Conservation (phyloP, 495 filamentous ascomycete species). For the Clavariopsis aquatica region DNA sequence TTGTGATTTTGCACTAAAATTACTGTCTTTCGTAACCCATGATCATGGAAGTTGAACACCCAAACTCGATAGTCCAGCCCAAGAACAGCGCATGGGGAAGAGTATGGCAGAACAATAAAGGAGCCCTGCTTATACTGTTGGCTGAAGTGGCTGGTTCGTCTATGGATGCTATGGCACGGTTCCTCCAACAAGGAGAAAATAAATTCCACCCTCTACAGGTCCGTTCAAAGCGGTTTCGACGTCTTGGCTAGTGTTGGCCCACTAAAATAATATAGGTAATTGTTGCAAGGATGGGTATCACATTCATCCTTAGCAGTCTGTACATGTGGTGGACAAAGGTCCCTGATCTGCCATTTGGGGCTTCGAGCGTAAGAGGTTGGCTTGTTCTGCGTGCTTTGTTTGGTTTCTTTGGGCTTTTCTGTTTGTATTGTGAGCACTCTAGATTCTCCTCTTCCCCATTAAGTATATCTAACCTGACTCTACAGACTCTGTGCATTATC, state of each 20-base stretch:
- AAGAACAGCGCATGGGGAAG: neutral
- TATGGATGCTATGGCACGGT: slow-evolving; percentile 4
- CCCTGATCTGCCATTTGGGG: slow-evolving; percentile 14
- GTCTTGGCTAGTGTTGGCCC: neutral
- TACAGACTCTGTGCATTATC: slow-evolving; percentile 6
- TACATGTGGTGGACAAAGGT: slow-evolving; percentile 10
- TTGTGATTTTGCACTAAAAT: neutral
- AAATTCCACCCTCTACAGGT: slow-evolving; percentile 9
- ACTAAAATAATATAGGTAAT: slow-evolving; percentile 1
- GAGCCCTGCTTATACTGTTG: neutral
- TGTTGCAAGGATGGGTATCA: slow-evolving; percentile 3
- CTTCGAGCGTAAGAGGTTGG: neutral
- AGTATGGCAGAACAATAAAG: slow-evolving; percentile 1
- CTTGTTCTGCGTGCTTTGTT: slow-evolving; percentile 1
- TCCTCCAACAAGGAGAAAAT: neutral
- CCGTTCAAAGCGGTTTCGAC: too few species aligned
- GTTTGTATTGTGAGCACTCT: slow-evolving; percentile 11
- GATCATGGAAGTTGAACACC: too few species aligned
- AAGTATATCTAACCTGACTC: neutral
- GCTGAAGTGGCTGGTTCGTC: neutral
- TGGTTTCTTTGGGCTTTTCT: slow-evolving; percentile 11
- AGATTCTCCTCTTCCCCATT: too few species aligned
- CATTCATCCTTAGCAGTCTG: neutral
- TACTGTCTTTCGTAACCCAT: too few species aligned
- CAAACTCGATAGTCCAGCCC: neutral